Evolutionary conservation across 805 yeast genomes (phyloP).

Genomic region (Lachancea dasiensis): DNA sequence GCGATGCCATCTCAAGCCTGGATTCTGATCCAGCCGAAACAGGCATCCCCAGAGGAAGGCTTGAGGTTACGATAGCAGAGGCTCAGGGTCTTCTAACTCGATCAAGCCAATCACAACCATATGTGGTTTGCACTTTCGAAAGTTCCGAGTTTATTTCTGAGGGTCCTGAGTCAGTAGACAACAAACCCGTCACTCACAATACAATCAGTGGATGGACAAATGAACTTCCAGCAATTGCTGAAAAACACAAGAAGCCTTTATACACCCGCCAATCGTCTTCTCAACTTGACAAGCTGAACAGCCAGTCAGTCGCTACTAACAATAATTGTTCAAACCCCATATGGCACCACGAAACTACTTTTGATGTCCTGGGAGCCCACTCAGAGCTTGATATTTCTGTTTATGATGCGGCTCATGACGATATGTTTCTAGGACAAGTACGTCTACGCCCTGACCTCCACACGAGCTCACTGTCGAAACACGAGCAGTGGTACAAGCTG

Average conservation of each 20-base stretch:
- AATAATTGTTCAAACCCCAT: constrained; percentile 47
- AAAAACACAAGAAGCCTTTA: constrained; percentile 34
- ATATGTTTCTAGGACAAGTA: constrained; percentile 81
- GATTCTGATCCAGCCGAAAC: constrained; percentile 5
- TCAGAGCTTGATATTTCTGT: constrained; percentile 86
- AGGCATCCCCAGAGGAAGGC: constrained; percentile 66
- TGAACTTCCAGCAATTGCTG: constrained; percentile 23
- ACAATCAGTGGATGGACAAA: constrained; percentile 11
- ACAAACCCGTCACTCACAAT: constrained; percentile 29
- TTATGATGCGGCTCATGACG: constrained; percentile 79
- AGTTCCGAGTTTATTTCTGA: constrained; percentile 84
- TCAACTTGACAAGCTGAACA: constrained; percentile 32
- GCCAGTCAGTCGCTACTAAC: constrained; percentile 12
- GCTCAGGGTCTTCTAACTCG: constrained; percentile 63
- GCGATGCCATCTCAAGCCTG: constrained; percentile 3
- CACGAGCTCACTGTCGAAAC: constrained; percentile 31
- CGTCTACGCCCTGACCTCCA: constrained; percentile 57
- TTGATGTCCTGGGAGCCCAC: constrained; percentile 81
- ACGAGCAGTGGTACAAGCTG: constrained; percentile 69
- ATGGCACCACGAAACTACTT: constrained; percentile 90
- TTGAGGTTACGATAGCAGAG: constrained; percentile 73
- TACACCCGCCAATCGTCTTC: constrained; percentile 42
- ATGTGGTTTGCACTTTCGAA: constrained; percentile 88
- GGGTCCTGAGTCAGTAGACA: constrained; percentile 50
- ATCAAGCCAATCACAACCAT: constrained; percentile 58